Percentiles rank a stretch among this genome's conserved stretches.
These are phyloP conservation scores for Nelumbo lutea DNA, from an alignment of 164 flowering plant genomes.

Conservation along the genomic window DNA sequence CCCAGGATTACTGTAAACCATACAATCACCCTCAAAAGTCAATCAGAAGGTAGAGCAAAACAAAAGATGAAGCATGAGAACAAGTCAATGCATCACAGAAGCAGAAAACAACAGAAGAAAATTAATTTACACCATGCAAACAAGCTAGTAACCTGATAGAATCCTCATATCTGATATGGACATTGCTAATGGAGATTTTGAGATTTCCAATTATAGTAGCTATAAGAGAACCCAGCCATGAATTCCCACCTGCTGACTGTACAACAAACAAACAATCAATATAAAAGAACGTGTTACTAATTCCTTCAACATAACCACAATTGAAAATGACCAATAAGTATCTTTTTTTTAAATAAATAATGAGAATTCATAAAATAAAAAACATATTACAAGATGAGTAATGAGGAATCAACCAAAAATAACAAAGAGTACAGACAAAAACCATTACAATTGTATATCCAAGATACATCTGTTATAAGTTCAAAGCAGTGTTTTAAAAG, in stretches of 20 bases:
- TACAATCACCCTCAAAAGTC: slow-evolving; percentile 4
- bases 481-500: no score
- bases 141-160: slow-evolving; percentile 51
- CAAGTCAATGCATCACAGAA: slow-evolving; percentile 1
- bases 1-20: slow-evolving; percentile 70
- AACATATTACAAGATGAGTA: no score
- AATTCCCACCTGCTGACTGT: slow-evolving; percentile 80
- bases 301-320: no score
- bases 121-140: background rate
- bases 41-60: background rate
- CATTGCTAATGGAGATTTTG: slow-evolving; percentile 90
- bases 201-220: slow-evolving; percentile 93
- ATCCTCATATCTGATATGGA: slow-evolving; percentile 97
- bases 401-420: no score
- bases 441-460: no score
- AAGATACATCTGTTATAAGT: no score
- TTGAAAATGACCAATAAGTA: no score
- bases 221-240: slow-evolving; percentile 94
- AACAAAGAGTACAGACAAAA: no score
- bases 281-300: no score
- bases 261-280: slow-evolving; percentile 15
- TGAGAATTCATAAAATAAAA: no score
- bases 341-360: no score
- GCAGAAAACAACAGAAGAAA: background rate
- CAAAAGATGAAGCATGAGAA: background rate